Base-by-base conservation (phyloP, 345 rosid genomes). In the Camelina hispida region DNA sequence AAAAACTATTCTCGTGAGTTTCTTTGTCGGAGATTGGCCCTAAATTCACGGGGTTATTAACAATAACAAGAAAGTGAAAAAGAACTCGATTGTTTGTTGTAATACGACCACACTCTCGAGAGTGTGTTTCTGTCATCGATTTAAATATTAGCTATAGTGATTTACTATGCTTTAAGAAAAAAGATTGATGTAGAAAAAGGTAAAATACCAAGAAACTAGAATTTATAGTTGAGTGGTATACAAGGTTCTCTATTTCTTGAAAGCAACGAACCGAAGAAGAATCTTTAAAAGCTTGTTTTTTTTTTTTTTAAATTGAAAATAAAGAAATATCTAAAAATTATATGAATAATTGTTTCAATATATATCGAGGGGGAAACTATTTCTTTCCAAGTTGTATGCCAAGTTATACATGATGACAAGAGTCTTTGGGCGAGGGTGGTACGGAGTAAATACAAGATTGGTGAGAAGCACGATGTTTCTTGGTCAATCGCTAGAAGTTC, bases 11-110 rank as follows among this genome's bases (percentile, higher is more conserved):
- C 81, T 66, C 81, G 81, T 78, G 81, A 78, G 47, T 72, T 59
- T 72, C 46, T 23, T 51, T 78, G 81, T 78, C 77, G 72, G 73
- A 40, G 77, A 78, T 71, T 72, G 63, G 43, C 56, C 80, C 81
- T 72, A 15, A 58, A 42, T 58, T 78, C 48, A 72, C 81, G 77
- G 81, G 64, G 30, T 62, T 37, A 37, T 37, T 6, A 14, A 47
- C 28, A 20, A 23, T 20, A 9, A n/a, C 3, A 56, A 56, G 30
- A 40, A 69, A 69, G 15, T 8, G 7, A 34, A 34, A 9, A 6
- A 53, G 11, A 59, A 4, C n/a, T 13, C 62, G 15, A 13, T 56
- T 30, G 40, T 30, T 7, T 43, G 37, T 46, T 30, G 43, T 34
- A 34, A 32, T 32, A 32, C 35, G 35, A 32, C 35, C 35, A 6